Percentiles rank a stretch among this genome's conserved stretches.
These are phyloP conservation scores for Parathielavia hyrcaniae DNA, from an alignment of 495 filamentous ascomycete species.

Conservation along the genomic window DNA sequence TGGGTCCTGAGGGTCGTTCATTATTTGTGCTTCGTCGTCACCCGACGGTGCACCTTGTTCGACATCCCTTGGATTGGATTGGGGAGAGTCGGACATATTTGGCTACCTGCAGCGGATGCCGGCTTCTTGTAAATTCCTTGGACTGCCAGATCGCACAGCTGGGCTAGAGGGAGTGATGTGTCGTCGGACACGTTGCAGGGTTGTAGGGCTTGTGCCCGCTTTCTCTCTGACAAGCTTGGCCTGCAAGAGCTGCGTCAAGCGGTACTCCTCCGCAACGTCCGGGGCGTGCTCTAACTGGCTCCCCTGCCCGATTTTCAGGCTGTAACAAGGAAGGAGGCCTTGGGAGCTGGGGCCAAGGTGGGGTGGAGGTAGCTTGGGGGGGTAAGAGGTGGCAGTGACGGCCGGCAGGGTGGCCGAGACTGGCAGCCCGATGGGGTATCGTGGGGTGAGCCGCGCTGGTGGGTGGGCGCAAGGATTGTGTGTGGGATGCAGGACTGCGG, in stretches of 20 bases:
- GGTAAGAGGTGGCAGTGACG: conserved; percentile 23
- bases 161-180: conserved; percentile 45
- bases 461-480: conserved; percentile 16
- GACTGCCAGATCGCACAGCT: conserved; percentile 50
- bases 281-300: conserved; percentile 39
- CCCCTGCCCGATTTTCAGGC: conserved; percentile 44
- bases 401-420: conserved; percentile 23
- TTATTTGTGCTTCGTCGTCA: conserved; percentile 63
- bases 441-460: conserved; percentile 17
- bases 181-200: conserved; percentile 52
- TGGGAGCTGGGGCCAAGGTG: conserved; percentile 26
- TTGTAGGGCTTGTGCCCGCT: conserved; percentile 44
- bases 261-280: conserved; percentile 37
- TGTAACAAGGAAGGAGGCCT: conserved; percentile 38
- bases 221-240: conserved; percentile 38
- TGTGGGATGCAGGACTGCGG: conserved; percentile 19
- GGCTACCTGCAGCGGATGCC: conserved; percentile 60
- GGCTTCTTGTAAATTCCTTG: conserved; percentile 53
- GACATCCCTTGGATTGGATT: conserved; percentile 89
- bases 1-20: conserved; percentile 56
- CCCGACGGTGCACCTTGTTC: conserved; percentile 90
- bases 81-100: conserved; percentile 93
- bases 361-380: conserved; percentile 13
- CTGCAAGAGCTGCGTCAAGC: conserved; percentile 41
- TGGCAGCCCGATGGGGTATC: conserved; percentile 28